These are phyloP conservation scores for Cubamyces sp. DNA, from an alignment of 768 basidiomycete genomes.

Conservation along the genomic window DNA sequence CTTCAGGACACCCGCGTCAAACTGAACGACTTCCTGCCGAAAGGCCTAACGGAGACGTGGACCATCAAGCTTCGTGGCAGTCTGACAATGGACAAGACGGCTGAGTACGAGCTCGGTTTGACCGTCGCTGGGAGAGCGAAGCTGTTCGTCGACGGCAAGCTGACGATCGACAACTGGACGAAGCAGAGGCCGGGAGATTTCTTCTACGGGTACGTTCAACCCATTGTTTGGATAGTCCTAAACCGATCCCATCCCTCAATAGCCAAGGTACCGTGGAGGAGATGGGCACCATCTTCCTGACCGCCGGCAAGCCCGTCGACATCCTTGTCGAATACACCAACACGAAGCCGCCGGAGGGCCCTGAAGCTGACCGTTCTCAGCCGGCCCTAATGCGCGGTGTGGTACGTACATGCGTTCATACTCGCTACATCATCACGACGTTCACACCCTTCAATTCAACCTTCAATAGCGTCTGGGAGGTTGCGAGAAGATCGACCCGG, in stretches of 20 bases:
- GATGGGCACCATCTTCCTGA: slow-evolving; percentile 52
- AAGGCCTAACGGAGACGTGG: slow-evolving; percentile 56
- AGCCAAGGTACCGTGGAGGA: slow-evolving; percentile 71
- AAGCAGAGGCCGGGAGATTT: slow-evolving; percentile 69
- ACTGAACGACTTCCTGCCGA: slow-evolving; percentile 67
- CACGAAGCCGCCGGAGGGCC: slow-evolving; percentile 50
- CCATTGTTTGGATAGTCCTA: not conserved
- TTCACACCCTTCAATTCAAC: not conserved
- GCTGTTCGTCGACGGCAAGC: slow-evolving; percentile 60
- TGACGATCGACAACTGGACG: slow-evolving; percentile 74
- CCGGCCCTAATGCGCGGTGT: slow-evolving; percentile 73
- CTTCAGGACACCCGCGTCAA: slow-evolving; percentile 65
- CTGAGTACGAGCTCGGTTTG: slow-evolving; percentile 60
- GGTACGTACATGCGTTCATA: slow-evolving; percentile 41
- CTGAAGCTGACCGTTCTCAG: slow-evolving; percentile 54
- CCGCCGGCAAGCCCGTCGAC: slow-evolving; percentile 50
- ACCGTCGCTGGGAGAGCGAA: slow-evolving; percentile 69
- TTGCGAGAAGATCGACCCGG: slow-evolving; percentile 60
- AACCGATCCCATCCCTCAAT: not conserved
- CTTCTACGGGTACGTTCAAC: slow-evolving; percentile 61
- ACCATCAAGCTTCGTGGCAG: slow-evolving; percentile 59
- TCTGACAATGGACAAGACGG: slow-evolving; percentile 52
- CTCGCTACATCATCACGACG: not conserved
- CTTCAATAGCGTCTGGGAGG: slow-evolving; percentile 64
- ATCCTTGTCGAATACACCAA: slow-evolving; percentile 71